phyloP scores from a whole-genome alignment of 1,284 basidiomycete genomes.

The Ustilago loliicola region DNA sequence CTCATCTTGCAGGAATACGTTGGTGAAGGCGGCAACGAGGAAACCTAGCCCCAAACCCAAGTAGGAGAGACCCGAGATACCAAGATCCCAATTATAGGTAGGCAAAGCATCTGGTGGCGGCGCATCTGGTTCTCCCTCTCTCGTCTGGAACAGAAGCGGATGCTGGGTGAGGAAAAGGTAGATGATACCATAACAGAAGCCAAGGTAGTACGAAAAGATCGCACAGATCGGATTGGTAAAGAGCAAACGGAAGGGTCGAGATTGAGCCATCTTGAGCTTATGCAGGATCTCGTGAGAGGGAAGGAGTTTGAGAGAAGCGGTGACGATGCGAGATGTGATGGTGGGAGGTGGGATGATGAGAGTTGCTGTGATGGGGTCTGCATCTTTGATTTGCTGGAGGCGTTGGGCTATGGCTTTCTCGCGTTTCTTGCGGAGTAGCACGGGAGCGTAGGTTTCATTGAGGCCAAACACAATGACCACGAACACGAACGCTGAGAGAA shows the following conservation, averaged over 20 bases:
- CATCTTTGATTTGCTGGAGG: slow-evolving; percentile 24
- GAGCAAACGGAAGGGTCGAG: slow-evolving; percentile 70
- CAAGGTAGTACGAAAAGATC: slow-evolving; percentile 72
- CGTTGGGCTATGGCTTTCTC: slow-evolving; percentile 26
- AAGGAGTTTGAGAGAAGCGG: background rate
- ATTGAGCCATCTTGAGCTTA: slow-evolving; percentile 63
- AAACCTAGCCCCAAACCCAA: slow-evolving; percentile 72
- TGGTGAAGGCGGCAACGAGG: slow-evolving; percentile 68
- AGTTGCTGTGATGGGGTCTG: slow-evolving; percentile 12
- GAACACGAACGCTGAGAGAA: slow-evolving; percentile 36
- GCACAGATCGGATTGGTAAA: slow-evolving; percentile 68
- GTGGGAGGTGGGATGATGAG: background rate
- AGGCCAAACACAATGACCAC: slow-evolving; percentile 37
- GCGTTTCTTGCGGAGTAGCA: slow-evolving; percentile 56
- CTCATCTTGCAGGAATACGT: slow-evolving; percentile 71
- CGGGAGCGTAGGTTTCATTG: slow-evolving; percentile 61
- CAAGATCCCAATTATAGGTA: slow-evolving; percentile 71
- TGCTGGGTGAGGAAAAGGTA: slow-evolving; percentile 72
- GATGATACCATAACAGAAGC: slow-evolving; percentile 72
- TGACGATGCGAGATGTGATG: background rate
- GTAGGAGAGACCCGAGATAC: slow-evolving; percentile 71
- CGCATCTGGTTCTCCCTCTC: slow-evolving; percentile 62
- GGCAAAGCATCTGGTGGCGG: slow-evolving; percentile 61
- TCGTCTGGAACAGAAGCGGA: slow-evolving; percentile 71
- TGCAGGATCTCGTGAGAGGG: slow-evolving; percentile 32